Evolutionary conservation across 1,284 basidiomycete species (phyloP), one percentile per base, ranked within the genome.

Genomic region (Sanghuangporus weigelae): DNA sequence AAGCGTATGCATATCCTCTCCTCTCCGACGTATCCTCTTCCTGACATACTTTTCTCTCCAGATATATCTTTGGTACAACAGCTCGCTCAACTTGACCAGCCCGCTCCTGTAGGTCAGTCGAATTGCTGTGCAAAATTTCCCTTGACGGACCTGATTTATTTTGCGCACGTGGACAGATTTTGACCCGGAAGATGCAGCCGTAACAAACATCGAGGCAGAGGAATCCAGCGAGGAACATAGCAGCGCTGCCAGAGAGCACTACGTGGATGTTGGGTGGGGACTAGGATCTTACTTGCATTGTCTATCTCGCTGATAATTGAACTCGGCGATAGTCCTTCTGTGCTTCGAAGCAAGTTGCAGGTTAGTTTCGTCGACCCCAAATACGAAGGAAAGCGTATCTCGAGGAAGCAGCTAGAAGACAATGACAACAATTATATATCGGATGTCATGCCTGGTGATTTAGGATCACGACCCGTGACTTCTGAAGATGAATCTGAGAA

Each of bases 261-360:
- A 95, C 73, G 70, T 93, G 49, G 85, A 91, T 70, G 91, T 95
- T 53, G 90, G 90, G 92, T 93, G 72, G 69, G 84, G 76, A 49
- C 35, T 57, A 54, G 58, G 66, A 50, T 67, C 48, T 39, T 58
- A 46, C 44, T 31, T 42, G 57, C 36, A 50, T 36, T 38, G 5
- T 26, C 14, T 31, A 7, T 21, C 14, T 48, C 59, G 54, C 59
- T 66, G 46, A 48, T 67, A 44, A 39, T 57, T 61, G 39, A 31
- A 63, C 59, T 48, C 35, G n/a, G 42, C 35, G 38, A 36, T 63
- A 93, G 92, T 2, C 84, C 84, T 11, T 93, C 92, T 58, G 74
- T 81, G 19, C 71, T 95, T 61, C 82, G 90, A 59, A 54, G 26
- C 69, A 68, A 71, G 26, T 73, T 82, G 26, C 84, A 86, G 16